phyloP scores from a whole-genome alignment of 257 asterid species.

The Gynochthodes officinalis region DNA sequence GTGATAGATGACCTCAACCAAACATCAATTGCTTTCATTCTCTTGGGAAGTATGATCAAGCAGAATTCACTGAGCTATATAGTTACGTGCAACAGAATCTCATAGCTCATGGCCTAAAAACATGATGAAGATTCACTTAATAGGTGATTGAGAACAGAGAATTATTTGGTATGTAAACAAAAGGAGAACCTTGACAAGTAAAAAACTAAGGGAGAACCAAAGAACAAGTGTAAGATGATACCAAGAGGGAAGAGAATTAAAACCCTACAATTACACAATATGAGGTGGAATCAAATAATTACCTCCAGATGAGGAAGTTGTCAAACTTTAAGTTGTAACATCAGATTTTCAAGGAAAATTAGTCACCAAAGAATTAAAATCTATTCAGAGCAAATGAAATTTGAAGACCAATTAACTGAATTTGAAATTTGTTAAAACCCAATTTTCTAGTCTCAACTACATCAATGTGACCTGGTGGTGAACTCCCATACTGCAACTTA shows the following conservation, averaged over 20 bases:
- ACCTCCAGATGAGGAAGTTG: no score
- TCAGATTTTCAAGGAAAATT: no score
- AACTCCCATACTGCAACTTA: no score
- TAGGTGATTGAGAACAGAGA: background rate
- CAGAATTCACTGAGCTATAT: background rate
- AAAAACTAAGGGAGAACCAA: background rate
- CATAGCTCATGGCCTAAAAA: background rate
- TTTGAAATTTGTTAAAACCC: no score
- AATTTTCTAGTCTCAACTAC: no score
- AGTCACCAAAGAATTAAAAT: no score
- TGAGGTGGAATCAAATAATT: no score
- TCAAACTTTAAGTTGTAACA: no score
- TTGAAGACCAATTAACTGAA: no score
- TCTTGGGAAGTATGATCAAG: background rate
- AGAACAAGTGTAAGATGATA: background rate
- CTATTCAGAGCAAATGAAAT: no score
- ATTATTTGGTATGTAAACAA: background rate
- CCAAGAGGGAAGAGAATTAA: background rate
- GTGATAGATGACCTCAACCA: constrained; percentile 5
- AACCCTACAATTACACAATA: background rate
- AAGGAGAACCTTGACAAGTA: background rate
- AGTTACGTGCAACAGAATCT: background rate
- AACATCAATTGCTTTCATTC: background rate
- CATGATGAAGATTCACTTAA: background rate
- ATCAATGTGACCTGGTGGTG: no score